phyloP scores from a whole-genome alignment of 768 basidiomycete species.

The Termitomyces heimii region DNA sequence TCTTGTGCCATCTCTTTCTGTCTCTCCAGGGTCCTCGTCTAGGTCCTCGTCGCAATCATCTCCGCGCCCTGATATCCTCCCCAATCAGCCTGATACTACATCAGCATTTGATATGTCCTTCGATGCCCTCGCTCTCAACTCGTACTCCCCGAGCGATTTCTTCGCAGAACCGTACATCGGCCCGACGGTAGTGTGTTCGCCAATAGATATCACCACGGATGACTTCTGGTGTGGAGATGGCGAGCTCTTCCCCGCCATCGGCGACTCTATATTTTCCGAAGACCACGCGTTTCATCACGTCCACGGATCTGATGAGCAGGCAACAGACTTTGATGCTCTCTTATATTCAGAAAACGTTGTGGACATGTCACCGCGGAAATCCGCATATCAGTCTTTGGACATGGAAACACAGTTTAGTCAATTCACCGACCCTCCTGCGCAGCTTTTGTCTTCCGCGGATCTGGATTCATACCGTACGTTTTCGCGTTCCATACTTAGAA shows the following conservation, averaged over 20 bases:
- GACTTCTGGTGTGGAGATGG: constrained; percentile 29
- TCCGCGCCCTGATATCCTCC: constrained; percentile 32
- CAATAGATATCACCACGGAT: constrained; percentile 19
- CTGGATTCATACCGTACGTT: constrained; percentile 52
- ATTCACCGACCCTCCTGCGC: constrained; percentile 1
- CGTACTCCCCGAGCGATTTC: constrained; percentile 28
- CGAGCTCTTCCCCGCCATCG: constrained; percentile 26
- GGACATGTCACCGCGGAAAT: constrained; percentile 11
- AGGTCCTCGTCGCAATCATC: constrained; percentile 31
- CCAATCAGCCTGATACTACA: constrained; percentile 21
- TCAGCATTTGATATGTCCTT: constrained; percentile 25
- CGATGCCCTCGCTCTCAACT: constrained; percentile 24
- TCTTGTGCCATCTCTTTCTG: constrained; percentile 10
- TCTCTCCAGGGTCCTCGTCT: constrained; percentile 28
- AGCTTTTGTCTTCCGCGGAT: constrained; percentile 35
- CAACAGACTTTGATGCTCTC: constrained; percentile 11
- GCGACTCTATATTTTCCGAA: constrained; percentile 1
- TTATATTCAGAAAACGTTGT: too few relatives aligned
- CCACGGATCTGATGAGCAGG: constrained; percentile 14
- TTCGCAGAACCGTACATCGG: constrained; percentile 33
- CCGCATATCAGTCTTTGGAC: constrained; percentile 8
- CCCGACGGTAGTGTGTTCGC: constrained; percentile 22
- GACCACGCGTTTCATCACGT: constrained; percentile 14
- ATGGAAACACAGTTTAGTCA: neutral
- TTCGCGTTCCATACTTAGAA: neutral